phyloP scores from a whole-genome alignment of 805 yeast species.

The Saccharomycopsis guyanensis region DNA sequence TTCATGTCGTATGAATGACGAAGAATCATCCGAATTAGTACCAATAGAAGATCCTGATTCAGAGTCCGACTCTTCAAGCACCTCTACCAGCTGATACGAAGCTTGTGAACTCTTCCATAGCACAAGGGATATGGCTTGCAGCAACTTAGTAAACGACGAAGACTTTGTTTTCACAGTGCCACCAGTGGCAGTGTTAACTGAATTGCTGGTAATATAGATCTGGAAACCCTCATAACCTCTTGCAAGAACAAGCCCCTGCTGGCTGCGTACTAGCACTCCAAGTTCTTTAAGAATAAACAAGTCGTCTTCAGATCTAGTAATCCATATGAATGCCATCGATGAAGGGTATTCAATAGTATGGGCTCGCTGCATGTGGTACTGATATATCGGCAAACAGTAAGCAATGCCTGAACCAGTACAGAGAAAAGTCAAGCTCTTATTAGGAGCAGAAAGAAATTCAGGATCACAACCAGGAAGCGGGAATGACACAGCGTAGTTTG shows the following conservation, averaged over 20 bases:
- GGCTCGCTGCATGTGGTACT: too few relatives aligned
- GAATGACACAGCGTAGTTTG: background rate
- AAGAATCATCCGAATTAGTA: too few relatives aligned
- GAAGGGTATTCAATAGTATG: too few relatives aligned
- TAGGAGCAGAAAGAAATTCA: constrained; percentile 25
- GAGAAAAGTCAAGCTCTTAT: constrained; percentile 34
- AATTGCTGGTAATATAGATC: background rate
- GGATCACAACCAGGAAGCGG: constrained; percentile 21
- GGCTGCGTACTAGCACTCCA: constrained; percentile 19
- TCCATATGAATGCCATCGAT: constrained; percentile 47
- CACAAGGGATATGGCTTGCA: too few relatives aligned
- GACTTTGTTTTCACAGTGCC: too few relatives aligned
- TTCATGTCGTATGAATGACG: too few relatives aligned
- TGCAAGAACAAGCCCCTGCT: constrained; percentile 21
- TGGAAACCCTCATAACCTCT: background rate
- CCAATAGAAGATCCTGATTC: too few relatives aligned
- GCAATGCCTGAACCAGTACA: constrained; percentile 75
- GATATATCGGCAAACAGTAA: constrained; percentile 40
- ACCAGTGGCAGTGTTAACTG: too few relatives aligned
- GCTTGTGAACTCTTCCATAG: too few relatives aligned
- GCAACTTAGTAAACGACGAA: too few relatives aligned
- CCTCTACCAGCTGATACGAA: too few relatives aligned
- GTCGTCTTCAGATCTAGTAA: constrained; percentile 40
- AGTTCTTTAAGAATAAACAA: constrained; percentile 38
- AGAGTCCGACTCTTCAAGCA: too few relatives aligned